These are phyloP conservation scores for Clarireedia monteithiana DNA, from an alignment of 2,329 filamentous ascomycete genomes.

Conservation along the genomic window DNA sequence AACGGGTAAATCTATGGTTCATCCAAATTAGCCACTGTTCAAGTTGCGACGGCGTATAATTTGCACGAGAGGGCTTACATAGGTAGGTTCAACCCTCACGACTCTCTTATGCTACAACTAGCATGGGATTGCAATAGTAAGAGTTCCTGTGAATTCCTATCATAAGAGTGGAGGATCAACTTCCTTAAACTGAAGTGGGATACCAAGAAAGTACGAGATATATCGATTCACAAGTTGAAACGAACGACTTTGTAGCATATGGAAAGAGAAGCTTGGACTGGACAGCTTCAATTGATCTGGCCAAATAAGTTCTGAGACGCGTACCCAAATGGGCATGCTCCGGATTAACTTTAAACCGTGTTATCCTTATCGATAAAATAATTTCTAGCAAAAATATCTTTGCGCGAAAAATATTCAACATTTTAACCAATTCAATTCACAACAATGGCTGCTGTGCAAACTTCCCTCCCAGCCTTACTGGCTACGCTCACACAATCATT, in stretches of 20 bases:
- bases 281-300: constrained; percentile 2
- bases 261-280: not conserved
- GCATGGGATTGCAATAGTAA: not conserved
- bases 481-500: constrained; percentile 51
- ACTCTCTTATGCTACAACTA: not conserved
- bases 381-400: not conserved
- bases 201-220: not conserved
- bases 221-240: not conserved
- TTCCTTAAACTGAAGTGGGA: not conserved
- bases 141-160: not conserved
- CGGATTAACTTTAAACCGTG: constrained; percentile 15
- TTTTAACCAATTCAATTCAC: not conserved
- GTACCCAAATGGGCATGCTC: not conserved
- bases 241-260: not conserved
- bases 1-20: not conserved
- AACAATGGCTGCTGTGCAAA: constrained; percentile 39
- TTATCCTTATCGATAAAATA: constrained; percentile 3
- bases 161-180: not conserved
- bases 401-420: too few relatives aligned
- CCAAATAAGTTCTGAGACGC: not conserved
- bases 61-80: constrained; percentile 1
- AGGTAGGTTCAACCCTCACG: not conserved
- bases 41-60: not conserved
- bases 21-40: not conserved
- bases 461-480: constrained; percentile 42